Evolutionary conservation across 1,284 basidiomycete genomes (phyloP), one percentile per base, ranked within the genome.

Genomic region (Omphalotus olearius): DNA sequence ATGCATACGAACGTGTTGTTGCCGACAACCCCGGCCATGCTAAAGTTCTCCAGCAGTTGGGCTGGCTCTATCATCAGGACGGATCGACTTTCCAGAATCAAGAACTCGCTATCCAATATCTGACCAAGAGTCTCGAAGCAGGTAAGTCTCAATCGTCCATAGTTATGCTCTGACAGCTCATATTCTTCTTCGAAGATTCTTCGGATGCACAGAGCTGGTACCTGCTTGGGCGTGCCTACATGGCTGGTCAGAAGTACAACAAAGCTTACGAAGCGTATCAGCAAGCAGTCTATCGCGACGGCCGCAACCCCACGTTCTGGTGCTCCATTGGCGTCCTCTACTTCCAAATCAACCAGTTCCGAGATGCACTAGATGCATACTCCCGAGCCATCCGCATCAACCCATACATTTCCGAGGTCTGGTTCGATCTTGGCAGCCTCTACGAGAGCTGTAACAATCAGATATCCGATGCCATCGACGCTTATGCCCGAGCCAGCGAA

Each of bases 401-500:
- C 65, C 96, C 96, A 0, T 99, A 97, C 77, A 98, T 99, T 59
- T 94, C 93, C 46, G 96, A 99, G 69, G 96, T 99, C 3, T 99
- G 97, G 96, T 98, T 95, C 70, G 95, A 99, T 71, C 83, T 99
- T 23, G 97, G 96, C 44, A 92, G 88, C 57, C 76, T 99, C 0
- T 99, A 99, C 67, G 96, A 99, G 70, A 91, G 89, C 57, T 99
- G 96, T 79, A 99, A 99, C 74, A 98, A 99, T 68, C 97, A 99
- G 70, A 94, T 98, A 65, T 88, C 90, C 42, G 97, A 99, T 65
- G 96, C 97, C 28, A 98, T 99, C 64, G 96, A 99, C 62, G 96
- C 97, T 0, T 99, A 99, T 64, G 90, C 91, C 6, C 82, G 93
- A 17, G 94, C 94, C 0, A 83, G 85, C 50, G 93, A 97, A 68